phyloP scores from a whole-genome alignment of 192 early-diverging fungal species.

The Thamnidium elegans region DNA sequence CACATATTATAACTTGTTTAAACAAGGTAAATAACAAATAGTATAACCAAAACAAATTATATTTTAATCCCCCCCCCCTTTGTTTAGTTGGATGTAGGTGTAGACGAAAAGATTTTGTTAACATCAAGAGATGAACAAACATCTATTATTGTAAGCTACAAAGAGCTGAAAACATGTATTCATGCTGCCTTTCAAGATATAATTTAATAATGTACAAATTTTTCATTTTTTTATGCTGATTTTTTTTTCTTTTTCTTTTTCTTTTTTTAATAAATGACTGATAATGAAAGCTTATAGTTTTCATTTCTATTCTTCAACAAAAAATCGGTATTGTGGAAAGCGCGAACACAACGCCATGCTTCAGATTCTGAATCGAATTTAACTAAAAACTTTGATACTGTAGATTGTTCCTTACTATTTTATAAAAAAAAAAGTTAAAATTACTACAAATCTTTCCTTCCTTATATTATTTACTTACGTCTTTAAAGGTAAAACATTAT shows the following conservation, averaged over 20 bases:
- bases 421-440: not conserved
- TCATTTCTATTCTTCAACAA: not conserved
- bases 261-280: constrained; percentile 17
- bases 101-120: constrained; percentile 91
- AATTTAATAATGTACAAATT: too few species aligned
- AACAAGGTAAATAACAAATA: constrained; percentile 80
- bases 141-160: constrained; percentile 94
- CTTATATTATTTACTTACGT: constrained; percentile 21
- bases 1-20: constrained; percentile 89
- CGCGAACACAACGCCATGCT: constrained; percentile 36
- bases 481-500: constrained; percentile 21
- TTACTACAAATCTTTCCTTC: not conserved
- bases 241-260: constrained; percentile 12
- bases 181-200: constrained; percentile 85
- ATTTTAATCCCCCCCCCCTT: constrained; percentile 14
- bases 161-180: constrained; percentile 91
- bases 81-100: constrained; percentile 83
- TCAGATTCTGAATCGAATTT: constrained; percentile 37
- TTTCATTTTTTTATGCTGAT: not conserved
- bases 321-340: constrained; percentile 29
- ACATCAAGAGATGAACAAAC: constrained; percentile 96
- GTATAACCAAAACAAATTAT: not conserved
- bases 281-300: constrained; percentile 5
- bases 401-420: constrained; percentile 15
- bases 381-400: constrained; percentile 25